phyloP scores from a whole-genome alignment of 768 basidiomycete species.

The Amanita subjunquillea region DNA sequence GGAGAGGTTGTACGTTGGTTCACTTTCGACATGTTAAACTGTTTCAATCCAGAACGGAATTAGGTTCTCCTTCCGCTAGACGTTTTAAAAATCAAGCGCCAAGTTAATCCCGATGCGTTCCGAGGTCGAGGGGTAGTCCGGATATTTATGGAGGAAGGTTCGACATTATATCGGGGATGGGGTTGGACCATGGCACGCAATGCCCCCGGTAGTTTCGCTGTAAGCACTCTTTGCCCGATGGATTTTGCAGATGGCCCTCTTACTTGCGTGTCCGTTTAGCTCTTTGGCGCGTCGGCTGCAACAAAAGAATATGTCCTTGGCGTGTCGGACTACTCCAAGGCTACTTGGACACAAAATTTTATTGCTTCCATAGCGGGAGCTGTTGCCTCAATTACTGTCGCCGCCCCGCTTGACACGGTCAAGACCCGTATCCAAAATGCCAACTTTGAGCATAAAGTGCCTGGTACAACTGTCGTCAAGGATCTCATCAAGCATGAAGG shows the following conservation, averaged over 20 bases:
- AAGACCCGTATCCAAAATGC: constrained; percentile 99
- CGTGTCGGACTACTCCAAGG: constrained; percentile 81
- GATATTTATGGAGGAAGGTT: constrained; percentile 87
- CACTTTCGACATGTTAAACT: background rate
- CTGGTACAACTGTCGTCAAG: constrained; percentile 70
- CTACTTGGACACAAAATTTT: constrained; percentile 98
- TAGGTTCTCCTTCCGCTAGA: constrained; percentile 92
- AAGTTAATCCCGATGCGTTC: constrained; percentile 98
- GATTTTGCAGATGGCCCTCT: background rate
- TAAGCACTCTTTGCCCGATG: constrained; percentile 26
- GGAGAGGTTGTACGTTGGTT: constrained; percentile 77
- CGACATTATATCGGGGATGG: constrained; percentile 92
- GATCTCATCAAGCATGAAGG: constrained; percentile 89
- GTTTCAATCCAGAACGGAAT: background rate
- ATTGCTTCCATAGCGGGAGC: constrained; percentile 92
- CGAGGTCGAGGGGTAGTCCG: constrained; percentile 85
- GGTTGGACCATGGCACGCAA: constrained; percentile 99
- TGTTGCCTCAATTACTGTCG: constrained; percentile 90
- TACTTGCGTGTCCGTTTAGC: constrained; percentile 31
- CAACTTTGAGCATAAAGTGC: constrained; percentile 83
- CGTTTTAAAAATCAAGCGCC: constrained; percentile 96
- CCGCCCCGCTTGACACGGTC: constrained; percentile 90
- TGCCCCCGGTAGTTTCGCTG: constrained; percentile 91
- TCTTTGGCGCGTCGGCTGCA: constrained; percentile 92
- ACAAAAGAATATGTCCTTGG: constrained; percentile 92